phyloP scores from a whole-genome alignment of 805 yeast genomes.

The Monosporozyma aerobia region DNA sequence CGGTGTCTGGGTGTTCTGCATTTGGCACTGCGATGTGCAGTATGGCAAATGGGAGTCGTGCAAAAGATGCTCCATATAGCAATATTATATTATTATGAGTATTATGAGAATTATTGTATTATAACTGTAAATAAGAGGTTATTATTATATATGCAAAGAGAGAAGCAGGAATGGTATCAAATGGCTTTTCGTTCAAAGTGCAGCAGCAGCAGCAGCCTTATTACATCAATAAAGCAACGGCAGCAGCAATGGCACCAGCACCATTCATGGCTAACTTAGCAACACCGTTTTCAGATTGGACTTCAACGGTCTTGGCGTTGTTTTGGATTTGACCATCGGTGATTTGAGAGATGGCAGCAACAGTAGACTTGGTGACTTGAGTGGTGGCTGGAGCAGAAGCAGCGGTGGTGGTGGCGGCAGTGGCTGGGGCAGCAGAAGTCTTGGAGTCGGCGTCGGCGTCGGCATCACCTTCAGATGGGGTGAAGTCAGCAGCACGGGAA shows the following conservation, averaged over 20 bases:
- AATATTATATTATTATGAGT: too few relatives aligned
- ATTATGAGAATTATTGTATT: too few relatives aligned
- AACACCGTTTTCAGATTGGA: constrained; percentile 22
- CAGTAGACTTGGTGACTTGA: constrained; percentile 3
- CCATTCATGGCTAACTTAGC: constrained; percentile 20
- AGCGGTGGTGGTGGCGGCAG: constrained; percentile 4
- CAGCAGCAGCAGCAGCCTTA: too few relatives aligned
- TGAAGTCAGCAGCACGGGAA: constrained; percentile 31
- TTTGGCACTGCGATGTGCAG: too few relatives aligned
- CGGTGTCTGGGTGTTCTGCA: too few relatives aligned
- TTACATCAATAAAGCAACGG: constrained; percentile 11
- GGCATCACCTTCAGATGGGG: constrained; percentile 20
- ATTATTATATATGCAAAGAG: too few relatives aligned
- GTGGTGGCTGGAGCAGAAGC: constrained; percentile 5
- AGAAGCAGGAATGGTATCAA: too few relatives aligned
- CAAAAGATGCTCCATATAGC: too few relatives aligned
- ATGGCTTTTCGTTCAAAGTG: too few relatives aligned
- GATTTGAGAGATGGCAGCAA: constrained; percentile 1
- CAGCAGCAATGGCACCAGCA: constrained; percentile 14
- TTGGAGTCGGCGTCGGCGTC: constrained; percentile 11
- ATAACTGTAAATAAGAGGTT: too few relatives aligned
- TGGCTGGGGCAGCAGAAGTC: constrained; percentile 24
- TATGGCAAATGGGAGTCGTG: too few relatives aligned
- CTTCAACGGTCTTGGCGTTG: not conserved
- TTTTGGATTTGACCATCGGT: constrained; percentile 1